Base-by-base conservation (phyloP, 345 rosid genomes). In the Raphanus sativus region DNA sequence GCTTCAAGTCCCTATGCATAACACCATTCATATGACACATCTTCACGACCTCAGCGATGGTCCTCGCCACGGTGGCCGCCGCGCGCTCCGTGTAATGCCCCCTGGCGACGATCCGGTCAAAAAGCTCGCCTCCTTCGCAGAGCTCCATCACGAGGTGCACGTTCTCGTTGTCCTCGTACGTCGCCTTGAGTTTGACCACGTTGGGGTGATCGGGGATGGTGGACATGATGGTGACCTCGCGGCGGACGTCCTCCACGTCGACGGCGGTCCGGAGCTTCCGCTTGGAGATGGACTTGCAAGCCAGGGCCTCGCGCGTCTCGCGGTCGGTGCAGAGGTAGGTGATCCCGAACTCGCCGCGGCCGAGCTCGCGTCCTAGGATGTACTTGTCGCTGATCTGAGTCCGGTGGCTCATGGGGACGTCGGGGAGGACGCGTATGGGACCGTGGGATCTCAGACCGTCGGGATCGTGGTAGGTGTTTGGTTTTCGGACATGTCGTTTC, bases 61-160 rank as follows among this genome's bases (percentile, higher is more conserved):
- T 94, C 73, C 93, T 89, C 0, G 86, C 92, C 6, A 92, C 88
- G 13, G 81, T 82, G 10, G 98, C 97, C 32, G 98, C 97, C 1
- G 98, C 98, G 26, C 98, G 85, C 81, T 94, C 98, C 3, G 91
- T 89, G 74, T 92, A 94, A 80, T 92, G 98, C 6, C 98, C 98
- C 50, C 97, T 88, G 0, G 98, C 98, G 3, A 94, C 98, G 28
- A 94, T 94, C 89, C 98, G 82, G 63, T 94, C 98, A 13, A 94
- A 94, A 32, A 94, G 86, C 85, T 94, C 98, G 0, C 98, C 98
- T 65, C 98, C 98, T 77, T 91, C 97, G 25, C 98, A 94, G 30
- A 94, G 84, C 86, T 94, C 98, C 98, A 91, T 91, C 55, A 91
- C 98, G 76, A 94, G 81, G 77, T 94, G 97, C 36, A 94, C 98